Evolutionary conservation across 2,329 filamentous ascomycete genomes (phyloP).

Genomic region (Calonectria pseudoturangicola): DNA sequence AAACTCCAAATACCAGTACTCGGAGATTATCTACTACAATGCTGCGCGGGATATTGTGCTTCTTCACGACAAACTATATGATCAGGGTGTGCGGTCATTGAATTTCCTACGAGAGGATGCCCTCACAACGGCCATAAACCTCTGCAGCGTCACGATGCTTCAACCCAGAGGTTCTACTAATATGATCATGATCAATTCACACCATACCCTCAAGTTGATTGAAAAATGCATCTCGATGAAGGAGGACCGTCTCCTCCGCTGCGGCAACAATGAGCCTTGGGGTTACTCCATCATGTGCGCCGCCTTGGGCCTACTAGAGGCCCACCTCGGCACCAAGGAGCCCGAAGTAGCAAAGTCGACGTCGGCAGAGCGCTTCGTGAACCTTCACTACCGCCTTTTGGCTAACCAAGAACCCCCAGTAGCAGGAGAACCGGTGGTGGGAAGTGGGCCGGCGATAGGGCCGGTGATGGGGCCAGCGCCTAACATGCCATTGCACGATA

Average conservation of each 20-base stretch:
- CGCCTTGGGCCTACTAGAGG: slow-evolving; percentile 74
- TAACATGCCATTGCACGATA: slow-evolving; percentile 60
- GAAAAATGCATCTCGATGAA: slow-evolving; percentile 77
- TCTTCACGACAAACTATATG: slow-evolving; percentile 76
- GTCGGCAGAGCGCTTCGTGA: slow-evolving; percentile 76
- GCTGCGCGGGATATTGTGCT: slow-evolving; percentile 77
- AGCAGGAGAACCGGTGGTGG: slow-evolving; percentile 56
- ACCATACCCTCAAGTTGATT: slow-evolving; percentile 76
- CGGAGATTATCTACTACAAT: slow-evolving; percentile 78
- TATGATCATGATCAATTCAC: slow-evolving; percentile 78
- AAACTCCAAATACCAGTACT: slow-evolving; percentile 78
- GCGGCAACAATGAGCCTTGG: slow-evolving; percentile 79
- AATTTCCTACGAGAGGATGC: slow-evolving; percentile 77
- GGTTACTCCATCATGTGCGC: slow-evolving; percentile 79
- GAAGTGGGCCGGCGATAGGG: slow-evolving; percentile 52
- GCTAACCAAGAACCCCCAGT: slow-evolving; percentile 71
- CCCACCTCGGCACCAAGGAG: slow-evolving; percentile 75
- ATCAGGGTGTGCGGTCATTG: slow-evolving; percentile 74
- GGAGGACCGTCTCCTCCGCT: slow-evolving; percentile 76
- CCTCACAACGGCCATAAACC: slow-evolving; percentile 76
- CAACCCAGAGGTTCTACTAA: slow-evolving; percentile 75
- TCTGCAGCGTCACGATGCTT: slow-evolving; percentile 76
- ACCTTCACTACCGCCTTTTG: slow-evolving; percentile 74
- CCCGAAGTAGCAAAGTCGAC: slow-evolving; percentile 74
- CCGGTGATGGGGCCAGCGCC: slow-evolving; percentile 55